Evolutionary conservation across 495 filamentous ascomycete species (phyloP), one percentile per base, ranked within the genome.

Genomic region (Xylaria venustula): DNA sequence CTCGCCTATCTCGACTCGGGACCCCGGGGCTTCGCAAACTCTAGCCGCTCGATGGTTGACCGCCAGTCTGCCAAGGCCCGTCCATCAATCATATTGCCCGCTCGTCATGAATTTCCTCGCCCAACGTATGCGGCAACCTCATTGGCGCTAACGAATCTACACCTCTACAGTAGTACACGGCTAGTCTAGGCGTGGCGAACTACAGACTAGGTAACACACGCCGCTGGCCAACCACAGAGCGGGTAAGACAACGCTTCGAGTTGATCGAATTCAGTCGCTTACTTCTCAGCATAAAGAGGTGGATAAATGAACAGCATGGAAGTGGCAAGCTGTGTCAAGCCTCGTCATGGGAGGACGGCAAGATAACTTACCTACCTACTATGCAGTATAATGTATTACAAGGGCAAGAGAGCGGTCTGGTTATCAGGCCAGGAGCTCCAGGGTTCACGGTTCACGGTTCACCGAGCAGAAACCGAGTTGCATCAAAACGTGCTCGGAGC

Each of bases 11-110:
- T n/a, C n/a, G n/a, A n/a, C n/a, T 55, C 32, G 37, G 37, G 53
- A 25, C 17, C 32, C 32, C 47, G 25, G 19, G 36, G 17, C 25
- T 30, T 60, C 57, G 47, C 57, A 51, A 52, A 52, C 47, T 52
- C 37, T 42, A 60, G 36, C 48, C 57, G 6, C 30, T 11, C 14
- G 12, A 8, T 42, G 20, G 40, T 52, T 60, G 57, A 60, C 57
- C 57, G 57, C 57, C 36, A 37, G 14, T 60, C 23, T 25, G 48
- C 48, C 37, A 44, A 52, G 36, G 37, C 45, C 42, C 36, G 30
- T 52, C 42, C 36, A 36, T 47, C 17, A 55, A 36, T 47, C 17
- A 55, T 15, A 30, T 14, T 28, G 15, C 37, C 25, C n/a, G 37
- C 26, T 34, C 40, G 45, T 5, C 37, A 44, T 20, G 22, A n/a